Conservation (phyloP, 2,329 filamentous ascomycete genomes). For the Lasiodiplodia sp. region DNA sequence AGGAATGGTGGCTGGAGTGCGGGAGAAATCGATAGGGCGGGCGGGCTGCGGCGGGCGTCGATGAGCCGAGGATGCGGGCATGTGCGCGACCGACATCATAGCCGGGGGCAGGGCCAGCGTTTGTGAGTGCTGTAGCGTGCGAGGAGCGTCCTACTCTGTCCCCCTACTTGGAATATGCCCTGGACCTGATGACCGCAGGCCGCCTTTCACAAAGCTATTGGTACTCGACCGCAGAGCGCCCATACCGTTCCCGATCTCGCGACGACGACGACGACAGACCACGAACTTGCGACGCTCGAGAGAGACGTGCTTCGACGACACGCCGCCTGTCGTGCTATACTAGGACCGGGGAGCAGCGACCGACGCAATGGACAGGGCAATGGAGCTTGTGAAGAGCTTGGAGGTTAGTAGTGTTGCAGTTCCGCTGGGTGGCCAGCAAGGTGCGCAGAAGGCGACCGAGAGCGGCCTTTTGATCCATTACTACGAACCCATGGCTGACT, state of each 20-base stretch:
- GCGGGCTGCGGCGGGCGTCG: neutral
- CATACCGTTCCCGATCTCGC: conserved; percentile 7
- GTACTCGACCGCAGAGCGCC: neutral
- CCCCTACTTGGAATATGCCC: neutral
- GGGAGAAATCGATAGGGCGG: conserved; percentile 1
- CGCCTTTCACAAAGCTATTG: neutral
- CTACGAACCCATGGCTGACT: conserved; percentile 5
- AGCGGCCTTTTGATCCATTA: neutral
- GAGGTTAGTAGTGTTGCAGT: conserved; percentile 16
- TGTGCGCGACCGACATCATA: conserved; percentile 27
- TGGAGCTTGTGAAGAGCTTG: conserved; percentile 24
- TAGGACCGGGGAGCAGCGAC: neutral
- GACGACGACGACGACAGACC: neutral
- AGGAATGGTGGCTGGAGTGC: conserved; percentile 9
- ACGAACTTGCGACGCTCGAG: neutral
- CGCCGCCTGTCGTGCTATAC: neutral
- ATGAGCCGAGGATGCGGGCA: conserved; percentile 27
- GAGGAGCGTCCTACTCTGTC: neutral
- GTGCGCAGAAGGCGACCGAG: neutral
- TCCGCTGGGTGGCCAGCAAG: neutral
- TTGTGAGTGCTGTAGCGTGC: neutral
- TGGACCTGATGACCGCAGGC: neutral
- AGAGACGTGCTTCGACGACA: neutral
- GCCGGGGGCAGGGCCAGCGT: conserved; percentile 13
- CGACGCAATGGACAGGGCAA: conserved; percentile 9